Conservation (phyloP, 2,329 filamentous ascomycete species). For the Neopestalotiopsis rosae region DNA sequence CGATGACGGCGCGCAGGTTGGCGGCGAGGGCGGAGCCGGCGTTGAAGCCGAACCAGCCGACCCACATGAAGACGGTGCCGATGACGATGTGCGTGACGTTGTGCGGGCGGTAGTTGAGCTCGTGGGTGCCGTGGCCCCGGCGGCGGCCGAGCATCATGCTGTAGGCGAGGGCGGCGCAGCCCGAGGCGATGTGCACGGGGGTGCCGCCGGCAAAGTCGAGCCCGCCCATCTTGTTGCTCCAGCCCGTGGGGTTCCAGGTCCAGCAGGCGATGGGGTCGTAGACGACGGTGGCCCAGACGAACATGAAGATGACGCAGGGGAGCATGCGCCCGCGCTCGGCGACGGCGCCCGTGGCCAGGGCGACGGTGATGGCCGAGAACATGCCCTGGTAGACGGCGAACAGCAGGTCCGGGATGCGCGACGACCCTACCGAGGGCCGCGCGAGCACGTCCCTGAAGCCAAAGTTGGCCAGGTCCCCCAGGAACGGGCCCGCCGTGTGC, state of each 20-base stretch:
- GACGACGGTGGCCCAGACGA: constrained; percentile 87
- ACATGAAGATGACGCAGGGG: constrained; percentile 90
- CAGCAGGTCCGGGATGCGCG: constrained; percentile 78
- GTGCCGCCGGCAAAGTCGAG: constrained; percentile 91
- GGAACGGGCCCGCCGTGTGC: constrained; percentile 75
- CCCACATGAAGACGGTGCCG: constrained; percentile 92
- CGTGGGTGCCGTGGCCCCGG: constrained; percentile 82
- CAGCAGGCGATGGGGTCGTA: constrained; percentile 95
- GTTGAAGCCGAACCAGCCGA: constrained; percentile 96
- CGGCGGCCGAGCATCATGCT: constrained; percentile 90
- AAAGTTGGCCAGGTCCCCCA: constrained; percentile 81
- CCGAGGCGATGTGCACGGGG: constrained; percentile 87
- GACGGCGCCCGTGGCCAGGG: constrained; percentile 82
- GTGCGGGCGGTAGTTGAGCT: constrained; percentile 90
- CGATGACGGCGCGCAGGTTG: constrained; percentile 86
- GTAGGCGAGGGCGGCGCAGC: constrained; percentile 80
- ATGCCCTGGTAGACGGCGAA: constrained; percentile 89
- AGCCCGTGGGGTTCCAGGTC: constrained; percentile 88
- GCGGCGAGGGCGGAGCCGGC: constrained; percentile 82
- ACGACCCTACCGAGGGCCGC: constrained; percentile 74
- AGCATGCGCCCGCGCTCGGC: constrained; percentile 89
- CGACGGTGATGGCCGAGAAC: constrained; percentile 87
- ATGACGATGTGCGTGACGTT: constrained; percentile 93
- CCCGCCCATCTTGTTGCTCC: constrained; percentile 79
- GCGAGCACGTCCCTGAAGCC: constrained; percentile 79